Conservation (phyloP, 2,329 filamentous ascomycete genomes). For the Rhynchosporium secalis region DNA sequence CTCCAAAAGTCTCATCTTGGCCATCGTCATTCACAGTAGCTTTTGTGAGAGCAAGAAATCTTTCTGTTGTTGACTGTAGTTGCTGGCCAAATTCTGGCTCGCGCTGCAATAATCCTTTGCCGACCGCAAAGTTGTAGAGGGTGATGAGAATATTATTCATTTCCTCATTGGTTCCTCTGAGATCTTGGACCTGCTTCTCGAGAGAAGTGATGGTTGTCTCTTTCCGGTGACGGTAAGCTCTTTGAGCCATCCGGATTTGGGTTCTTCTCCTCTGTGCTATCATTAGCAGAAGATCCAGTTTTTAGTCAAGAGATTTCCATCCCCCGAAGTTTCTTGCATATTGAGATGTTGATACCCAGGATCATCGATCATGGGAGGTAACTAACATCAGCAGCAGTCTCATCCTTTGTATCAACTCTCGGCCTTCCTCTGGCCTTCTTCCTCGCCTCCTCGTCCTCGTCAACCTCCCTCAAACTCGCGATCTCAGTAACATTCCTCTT, state of each 20-base stretch:
- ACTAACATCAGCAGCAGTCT: slow-evolving; percentile 77
- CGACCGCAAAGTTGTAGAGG: slow-evolving; percentile 62
- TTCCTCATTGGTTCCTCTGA: slow-evolving; percentile 69
- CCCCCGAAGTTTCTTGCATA: background rate
- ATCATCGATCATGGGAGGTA: slow-evolving; percentile 3
- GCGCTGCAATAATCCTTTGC: slow-evolving; percentile 56
- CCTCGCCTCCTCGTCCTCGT: slow-evolving; percentile 49
- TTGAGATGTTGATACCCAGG: background rate
- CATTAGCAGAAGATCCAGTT: background rate
- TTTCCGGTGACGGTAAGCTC: slow-evolving; percentile 82
- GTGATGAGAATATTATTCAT: slow-evolving; percentile 72
- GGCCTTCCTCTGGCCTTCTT: slow-evolving; percentile 72
- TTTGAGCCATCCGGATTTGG: slow-evolving; percentile 83
- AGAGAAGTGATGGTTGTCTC: slow-evolving; percentile 76
- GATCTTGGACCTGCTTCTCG: slow-evolving; percentile 66
- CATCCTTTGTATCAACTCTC: slow-evolving; percentile 72
- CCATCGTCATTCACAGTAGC: slow-evolving; percentile 46
- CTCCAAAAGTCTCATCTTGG: slow-evolving; percentile 31
- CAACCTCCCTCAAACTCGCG: slow-evolving; percentile 25
- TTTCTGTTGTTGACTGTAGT: slow-evolving; percentile 57
- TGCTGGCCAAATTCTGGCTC: slow-evolving; percentile 58
- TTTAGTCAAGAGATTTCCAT: no score
- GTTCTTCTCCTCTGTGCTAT: slow-evolving; percentile 69
- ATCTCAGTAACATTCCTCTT: slow-evolving; percentile 36
- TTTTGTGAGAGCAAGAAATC: slow-evolving; percentile 57